Evolutionary conservation across 2,329 filamentous ascomycete genomes (phyloP).

Genomic region (Coniosporium tulheliwenetii): DNA sequence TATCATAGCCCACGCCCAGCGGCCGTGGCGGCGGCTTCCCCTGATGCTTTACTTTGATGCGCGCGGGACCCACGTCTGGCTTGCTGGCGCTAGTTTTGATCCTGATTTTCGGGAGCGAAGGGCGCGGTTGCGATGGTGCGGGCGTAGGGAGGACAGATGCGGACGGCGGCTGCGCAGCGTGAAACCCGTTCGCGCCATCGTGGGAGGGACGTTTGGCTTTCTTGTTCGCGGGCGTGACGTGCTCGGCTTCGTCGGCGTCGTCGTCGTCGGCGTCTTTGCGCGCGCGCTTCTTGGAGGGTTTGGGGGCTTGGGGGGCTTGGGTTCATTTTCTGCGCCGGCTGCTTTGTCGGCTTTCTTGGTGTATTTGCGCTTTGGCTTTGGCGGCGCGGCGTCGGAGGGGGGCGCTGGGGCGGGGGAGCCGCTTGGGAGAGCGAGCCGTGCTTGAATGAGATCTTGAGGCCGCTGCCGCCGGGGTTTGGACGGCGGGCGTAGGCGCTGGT

Average conservation of each 20-base stretch:
- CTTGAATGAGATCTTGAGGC: constrained; percentile 22
- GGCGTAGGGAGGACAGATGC: constrained; percentile 2
- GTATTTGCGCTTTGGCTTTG: constrained; percentile 26
- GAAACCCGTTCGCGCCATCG: background rate
- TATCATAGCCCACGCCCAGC: constrained; percentile 85
- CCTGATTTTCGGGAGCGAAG: constrained; percentile 28
- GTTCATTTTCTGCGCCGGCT: constrained; percentile 12
- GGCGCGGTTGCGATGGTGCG: constrained; percentile 8
- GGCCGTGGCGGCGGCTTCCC: constrained; percentile 54
- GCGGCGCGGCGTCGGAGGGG: constrained; percentile 13
- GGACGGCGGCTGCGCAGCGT: background rate
- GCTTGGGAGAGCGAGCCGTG: constrained; percentile 12
- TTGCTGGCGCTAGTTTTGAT: constrained; percentile 33
- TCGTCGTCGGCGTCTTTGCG: constrained; percentile 16
- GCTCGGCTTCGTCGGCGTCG: constrained; percentile 4
- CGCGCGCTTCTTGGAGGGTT: constrained; percentile 16
- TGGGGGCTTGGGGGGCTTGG: constrained; percentile 9
- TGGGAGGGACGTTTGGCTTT: constrained; percentile 7
- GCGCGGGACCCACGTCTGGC: constrained; percentile 7
- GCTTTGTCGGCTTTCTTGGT: constrained; percentile 20
- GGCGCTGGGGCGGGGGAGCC: constrained; percentile 12
- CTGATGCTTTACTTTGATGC: constrained; percentile 22
- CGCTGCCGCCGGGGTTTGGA: constrained; percentile 1
- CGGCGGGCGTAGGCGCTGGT: constrained; percentile 10
- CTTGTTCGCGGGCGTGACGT: constrained; percentile 1